These are phyloP conservation scores for Trichoderma sp. DNA, from an alignment of 2,329 filamentous ascomycete species.

Conservation along the genomic window DNA sequence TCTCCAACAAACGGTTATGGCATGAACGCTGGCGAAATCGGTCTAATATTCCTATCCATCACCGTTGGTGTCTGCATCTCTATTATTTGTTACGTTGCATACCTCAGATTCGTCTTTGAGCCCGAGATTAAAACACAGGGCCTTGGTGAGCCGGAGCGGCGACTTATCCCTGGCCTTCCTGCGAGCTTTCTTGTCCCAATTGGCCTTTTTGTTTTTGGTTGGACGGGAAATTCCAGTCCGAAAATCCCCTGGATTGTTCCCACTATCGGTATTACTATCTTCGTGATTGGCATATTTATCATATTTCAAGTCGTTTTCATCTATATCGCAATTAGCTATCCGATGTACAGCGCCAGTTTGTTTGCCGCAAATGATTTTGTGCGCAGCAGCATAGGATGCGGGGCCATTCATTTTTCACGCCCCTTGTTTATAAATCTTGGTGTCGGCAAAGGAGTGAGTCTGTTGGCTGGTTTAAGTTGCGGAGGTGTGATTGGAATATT, in stretches of 20 bases:
- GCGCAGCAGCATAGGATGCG: slow-evolving; percentile 1
- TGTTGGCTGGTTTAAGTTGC: background rate
- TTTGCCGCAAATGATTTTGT: slow-evolving; percentile 8
- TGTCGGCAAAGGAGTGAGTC: background rate
- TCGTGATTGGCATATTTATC: background rate
- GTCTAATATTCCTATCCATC: slow-evolving; percentile 2
- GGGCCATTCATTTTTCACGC: slow-evolving; percentile 6
- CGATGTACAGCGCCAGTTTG: background rate
- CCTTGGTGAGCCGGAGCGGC: background rate
- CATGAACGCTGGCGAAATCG: background rate
- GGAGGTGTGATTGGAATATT: slow-evolving; percentile 6
- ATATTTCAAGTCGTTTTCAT: background rate
- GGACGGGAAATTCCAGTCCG: background rate
- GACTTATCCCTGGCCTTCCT: background rate
- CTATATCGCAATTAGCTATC: background rate
- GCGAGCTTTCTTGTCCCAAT: background rate
- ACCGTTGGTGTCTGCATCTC: background rate
- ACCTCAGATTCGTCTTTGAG: background rate
- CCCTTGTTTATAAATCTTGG: background rate
- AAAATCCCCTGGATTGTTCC: background rate
- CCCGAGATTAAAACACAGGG: background rate
- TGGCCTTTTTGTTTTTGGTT: background rate
- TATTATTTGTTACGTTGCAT: background rate
- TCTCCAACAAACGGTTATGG: slow-evolving; percentile 4
- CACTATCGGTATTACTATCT: background rate